phyloP scores from a whole-genome alignment of 805 yeast species.

The Teunomyces tritomae region DNA sequence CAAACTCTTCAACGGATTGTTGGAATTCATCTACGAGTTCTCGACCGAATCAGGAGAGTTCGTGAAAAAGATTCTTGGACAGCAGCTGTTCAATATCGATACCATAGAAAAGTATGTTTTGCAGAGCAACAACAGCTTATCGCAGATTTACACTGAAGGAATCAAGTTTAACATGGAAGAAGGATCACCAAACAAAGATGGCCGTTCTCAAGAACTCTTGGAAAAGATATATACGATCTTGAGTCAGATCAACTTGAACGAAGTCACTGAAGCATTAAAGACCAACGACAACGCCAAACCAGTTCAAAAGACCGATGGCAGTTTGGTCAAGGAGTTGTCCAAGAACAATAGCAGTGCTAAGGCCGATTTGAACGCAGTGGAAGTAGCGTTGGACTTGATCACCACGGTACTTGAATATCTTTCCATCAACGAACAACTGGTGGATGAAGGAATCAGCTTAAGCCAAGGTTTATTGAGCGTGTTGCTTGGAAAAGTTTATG shows the following conservation, averaged over 20 bases:
- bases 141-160: conserved; percentile 39
- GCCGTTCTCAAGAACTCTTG: background rate
- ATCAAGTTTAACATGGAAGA: conserved; percentile 43
- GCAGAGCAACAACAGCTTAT: conserved; percentile 19
- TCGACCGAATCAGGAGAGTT: conserved; percentile 58
- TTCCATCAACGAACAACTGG: conserved; percentile 17
- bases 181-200: conserved; percentile 11
- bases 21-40: conserved; percentile 60
- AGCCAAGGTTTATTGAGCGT: conserved; percentile 15
- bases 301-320: conserved; percentile 8
- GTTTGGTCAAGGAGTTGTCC: conserved; percentile 19
- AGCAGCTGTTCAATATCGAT: conserved; percentile 5
- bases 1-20: conserved; percentile 48
- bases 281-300: conserved; percentile 1
- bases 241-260: conserved; percentile 2
- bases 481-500: conserved; percentile 21
- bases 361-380: conserved; percentile 34
- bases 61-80: conserved; percentile 18
- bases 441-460: conserved; percentile 16
- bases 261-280: conserved; percentile 1
- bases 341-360: conserved; percentile 11
- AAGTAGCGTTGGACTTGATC: conserved; percentile 69
- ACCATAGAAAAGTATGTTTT: background rate
- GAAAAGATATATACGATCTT: background rate
- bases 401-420: conserved; percentile 69